A percentile compares a stretch with the other conserved stretches of the same genome.
phyloP scores from a whole-genome alignment of 768 basidiomycete genomes.

The Russula lepida region DNA sequence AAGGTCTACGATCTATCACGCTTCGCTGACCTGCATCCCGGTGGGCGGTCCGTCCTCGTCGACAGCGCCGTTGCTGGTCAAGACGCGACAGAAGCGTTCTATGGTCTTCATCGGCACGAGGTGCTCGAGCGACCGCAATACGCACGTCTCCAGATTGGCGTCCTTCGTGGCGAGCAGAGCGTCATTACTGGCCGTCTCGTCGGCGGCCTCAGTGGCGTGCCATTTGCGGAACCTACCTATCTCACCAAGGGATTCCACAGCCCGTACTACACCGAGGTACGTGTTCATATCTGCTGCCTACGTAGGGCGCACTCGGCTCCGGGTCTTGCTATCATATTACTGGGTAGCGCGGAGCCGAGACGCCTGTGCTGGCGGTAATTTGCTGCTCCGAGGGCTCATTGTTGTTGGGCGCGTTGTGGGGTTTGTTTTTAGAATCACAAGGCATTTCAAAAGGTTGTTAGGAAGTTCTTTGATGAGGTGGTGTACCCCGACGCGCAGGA shows the following conservation, averaged over 20 bases:
- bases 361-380: neutral
- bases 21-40: slow-evolving; percentile 81
- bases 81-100: slow-evolving; percentile 82
- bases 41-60: slow-evolving; percentile 67
- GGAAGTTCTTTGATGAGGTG: slow-evolving; percentile 59
- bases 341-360: neutral
- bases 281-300: slow-evolving; percentile 19
- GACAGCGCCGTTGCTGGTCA: slow-evolving; percentile 45
- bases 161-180: slow-evolving; percentile 51
- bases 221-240: slow-evolving; percentile 85
- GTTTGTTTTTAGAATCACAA: slow-evolving; percentile 52
- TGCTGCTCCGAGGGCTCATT: neutral
- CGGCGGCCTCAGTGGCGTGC: slow-evolving; percentile 62
- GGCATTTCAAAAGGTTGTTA: slow-evolving; percentile 49
- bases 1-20: slow-evolving; percentile 77
- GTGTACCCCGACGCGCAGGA: slow-evolving; percentile 43
- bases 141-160: slow-evolving; percentile 60
- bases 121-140: slow-evolving; percentile 69
- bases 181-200: slow-evolving; percentile 39
- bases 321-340: too few relatives aligned
- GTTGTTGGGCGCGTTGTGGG: slow-evolving; percentile 38
- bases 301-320: neutral
- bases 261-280: slow-evolving; percentile 70
- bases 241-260: slow-evolving; percentile 55
- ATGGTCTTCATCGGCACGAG: slow-evolving; percentile 76